Evolutionary conservation across 805 yeast species (phyloP).

Genomic region (Starmera caribaea): DNA sequence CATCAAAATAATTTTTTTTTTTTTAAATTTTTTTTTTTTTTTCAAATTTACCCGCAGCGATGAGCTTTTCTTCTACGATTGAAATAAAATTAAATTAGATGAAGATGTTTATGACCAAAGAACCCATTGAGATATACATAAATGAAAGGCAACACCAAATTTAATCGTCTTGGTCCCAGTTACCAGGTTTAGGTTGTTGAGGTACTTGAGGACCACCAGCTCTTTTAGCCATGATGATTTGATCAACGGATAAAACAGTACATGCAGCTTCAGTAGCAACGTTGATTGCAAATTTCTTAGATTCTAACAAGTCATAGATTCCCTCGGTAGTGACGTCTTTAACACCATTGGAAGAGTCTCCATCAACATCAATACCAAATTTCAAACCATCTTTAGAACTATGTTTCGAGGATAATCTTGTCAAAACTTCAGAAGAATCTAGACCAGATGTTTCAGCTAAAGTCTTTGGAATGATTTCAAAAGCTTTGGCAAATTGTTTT

Average conservation of each 20-base stretch:
- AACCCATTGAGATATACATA: no score
- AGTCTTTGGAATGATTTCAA: conserved; percentile 88
- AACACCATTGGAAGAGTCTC: conserved; percentile 55
- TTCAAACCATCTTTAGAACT: conserved; percentile 32
- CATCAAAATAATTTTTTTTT: not conserved
- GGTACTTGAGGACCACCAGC: conserved; percentile 98
- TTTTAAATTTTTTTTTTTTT: not conserved
- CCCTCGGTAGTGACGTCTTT: conserved; percentile 61
- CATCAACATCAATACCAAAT: conserved; percentile 74
- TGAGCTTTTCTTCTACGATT: conserved; percentile 3
- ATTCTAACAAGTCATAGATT: conserved; percentile 69
- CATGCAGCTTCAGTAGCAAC: conserved; percentile 94
- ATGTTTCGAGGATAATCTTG: conserved; percentile 84
- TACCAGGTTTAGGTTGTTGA: conserved; percentile 76
- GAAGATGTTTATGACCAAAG: no score
- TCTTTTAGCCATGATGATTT: conserved; percentile 96
- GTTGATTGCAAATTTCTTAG: conserved; percentile 80
- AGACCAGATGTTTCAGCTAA: conserved; percentile 92
- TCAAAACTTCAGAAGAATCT: conserved; percentile 82
- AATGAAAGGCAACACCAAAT: not conserved
- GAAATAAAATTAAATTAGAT: no score
- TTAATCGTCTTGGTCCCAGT: conserved; percentile 92
- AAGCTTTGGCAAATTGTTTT: conserved; percentile 87
- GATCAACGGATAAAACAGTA: conserved; percentile 87
- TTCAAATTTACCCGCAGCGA: conserved; percentile 3